Base-by-base conservation (phyloP, 306 rosid species). In the Vigna reflexopilosa region DNA sequence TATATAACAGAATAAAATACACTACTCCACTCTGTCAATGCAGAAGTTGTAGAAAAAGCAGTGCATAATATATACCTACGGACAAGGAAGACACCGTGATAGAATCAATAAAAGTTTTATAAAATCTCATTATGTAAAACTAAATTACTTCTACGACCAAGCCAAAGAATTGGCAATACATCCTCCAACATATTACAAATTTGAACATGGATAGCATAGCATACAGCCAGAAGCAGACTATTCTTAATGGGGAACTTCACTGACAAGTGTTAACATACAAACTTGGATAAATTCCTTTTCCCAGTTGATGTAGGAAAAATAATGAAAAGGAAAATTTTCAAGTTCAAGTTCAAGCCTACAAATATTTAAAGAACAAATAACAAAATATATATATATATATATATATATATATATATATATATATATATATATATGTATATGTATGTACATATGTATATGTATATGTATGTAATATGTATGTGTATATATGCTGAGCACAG, bases 11-110 rank as follows among this genome's bases (percentile, higher is more conserved):
- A 93, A 77, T 93, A 93, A 34, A 91, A 81, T 61, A 93, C 98
- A 77, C 98, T 90, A 76, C 98, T 93, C 93, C 91, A 93, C 71
- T 93, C 98, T 12, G 98, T 93, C 70, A 93, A 81, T 17, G 98
- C 96, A 45, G 98, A 89, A 67, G 98, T 93, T 70, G 93, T 85
- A 70, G 91, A 89, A 84, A 85, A 93, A 30, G 90, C 93, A 20
- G 96, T 86, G 75, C 80, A 89, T 22, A 90, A 81, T 69, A 93
- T 85, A 81, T 88, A 93, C 98, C 98, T 93, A 79, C 30, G 75
- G 28, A 72, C 69, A 70, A 66, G 75, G 67, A 50, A 74, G 56
- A 75, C 50, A 75, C 63, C 22, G 49, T n/a, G 48, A 76, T 48
- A 77, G 76, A 72, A 61, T 79, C 50, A 49, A 9, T 14, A 7